phyloP scores from a whole-genome alignment of 164 flowering plant species.

The Tinospora cordifolia region DNA sequence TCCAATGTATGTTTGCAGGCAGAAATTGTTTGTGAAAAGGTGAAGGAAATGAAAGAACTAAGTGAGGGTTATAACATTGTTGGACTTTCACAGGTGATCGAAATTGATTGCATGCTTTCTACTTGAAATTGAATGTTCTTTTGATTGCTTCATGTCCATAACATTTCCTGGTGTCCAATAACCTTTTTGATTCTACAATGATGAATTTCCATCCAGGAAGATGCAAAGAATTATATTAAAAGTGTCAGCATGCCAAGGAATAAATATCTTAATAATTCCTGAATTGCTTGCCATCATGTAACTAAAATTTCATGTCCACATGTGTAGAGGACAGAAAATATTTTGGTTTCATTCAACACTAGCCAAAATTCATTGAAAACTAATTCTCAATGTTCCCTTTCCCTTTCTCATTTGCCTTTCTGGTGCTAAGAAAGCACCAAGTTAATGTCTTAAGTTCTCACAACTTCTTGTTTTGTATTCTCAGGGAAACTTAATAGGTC shows the following conservation, averaged over 20 bases:
- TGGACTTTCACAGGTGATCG: slow-evolving; percentile 90
- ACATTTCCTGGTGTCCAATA: background rate
- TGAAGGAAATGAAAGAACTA: slow-evolving; percentile 75
- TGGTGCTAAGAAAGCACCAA: background rate
- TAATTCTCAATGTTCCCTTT: background rate
- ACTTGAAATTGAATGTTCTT: background rate
- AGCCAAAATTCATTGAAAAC: background rate
- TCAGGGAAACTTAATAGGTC: slow-evolving; percentile 82
- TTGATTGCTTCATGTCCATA: too few relatives aligned
- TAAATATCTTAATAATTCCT: background rate
- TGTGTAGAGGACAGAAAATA: background rate
- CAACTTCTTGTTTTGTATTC: slow-evolving; percentile 8
- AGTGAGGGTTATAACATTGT: slow-evolving; percentile 83
- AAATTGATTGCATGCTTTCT: background rate
- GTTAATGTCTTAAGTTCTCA: background rate
- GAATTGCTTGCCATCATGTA: background rate
- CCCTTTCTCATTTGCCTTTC: background rate
- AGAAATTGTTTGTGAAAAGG: slow-evolving; percentile 69
- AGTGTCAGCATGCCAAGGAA: too few relatives aligned
- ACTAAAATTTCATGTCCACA: background rate
- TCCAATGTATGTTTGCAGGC: slow-evolving; percentile 39
- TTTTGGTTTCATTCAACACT: background rate
- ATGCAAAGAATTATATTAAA: background rate
- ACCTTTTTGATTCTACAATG: background rate
- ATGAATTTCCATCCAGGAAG: background rate